phyloP scores from a whole-genome alignment of 2,329 filamentous ascomycete genomes.

The Pseudopithomyces chartarum region DNA sequence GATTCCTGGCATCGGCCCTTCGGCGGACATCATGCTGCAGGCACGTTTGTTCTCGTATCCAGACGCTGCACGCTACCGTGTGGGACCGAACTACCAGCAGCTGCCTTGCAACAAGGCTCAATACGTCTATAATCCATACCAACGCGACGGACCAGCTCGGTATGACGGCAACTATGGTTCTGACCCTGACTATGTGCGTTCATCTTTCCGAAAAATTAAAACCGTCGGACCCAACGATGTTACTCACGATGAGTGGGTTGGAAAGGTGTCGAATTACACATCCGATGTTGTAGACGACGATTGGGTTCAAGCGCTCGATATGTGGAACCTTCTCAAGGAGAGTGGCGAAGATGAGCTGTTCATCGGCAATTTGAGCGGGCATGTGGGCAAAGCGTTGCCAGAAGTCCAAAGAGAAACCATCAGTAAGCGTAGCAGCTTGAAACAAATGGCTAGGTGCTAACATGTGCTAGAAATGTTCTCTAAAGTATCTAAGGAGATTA shows the following conservation, averaged over 20 bases:
- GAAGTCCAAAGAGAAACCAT: constrained; percentile 28
- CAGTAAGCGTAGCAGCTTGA: constrained; percentile 9
- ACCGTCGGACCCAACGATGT: constrained; percentile 17
- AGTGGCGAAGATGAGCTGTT: constrained; percentile 34
- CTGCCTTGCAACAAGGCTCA: constrained; percentile 43
- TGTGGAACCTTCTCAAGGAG: constrained; percentile 50
- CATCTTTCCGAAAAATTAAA: constrained; percentile 22
- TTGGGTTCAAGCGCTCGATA: constrained; percentile 55
- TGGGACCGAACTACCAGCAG: constrained; percentile 57
- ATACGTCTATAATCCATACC: constrained; percentile 32
- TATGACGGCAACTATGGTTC: constrained; percentile 53
- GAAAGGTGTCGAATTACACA: constrained; percentile 18
- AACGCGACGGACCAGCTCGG: constrained; percentile 36
- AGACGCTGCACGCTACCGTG: constrained; percentile 57
- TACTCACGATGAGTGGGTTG: constrained; percentile 30
- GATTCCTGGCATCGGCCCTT: constrained; percentile 66
- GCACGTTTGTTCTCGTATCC: constrained; percentile 67
- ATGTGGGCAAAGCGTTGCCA: constrained; percentile 23
- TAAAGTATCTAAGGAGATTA: constrained; percentile 22
- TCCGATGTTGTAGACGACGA: constrained; percentile 53
- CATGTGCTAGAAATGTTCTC: constrained; percentile 18
- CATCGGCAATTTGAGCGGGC: constrained; percentile 28
- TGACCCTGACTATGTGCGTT: constrained; percentile 52
- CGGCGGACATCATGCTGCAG: constrained; percentile 66
- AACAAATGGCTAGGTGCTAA: neutral